Conservation (phyloP, 805 yeast species). For the Starmerella floris region DNA sequence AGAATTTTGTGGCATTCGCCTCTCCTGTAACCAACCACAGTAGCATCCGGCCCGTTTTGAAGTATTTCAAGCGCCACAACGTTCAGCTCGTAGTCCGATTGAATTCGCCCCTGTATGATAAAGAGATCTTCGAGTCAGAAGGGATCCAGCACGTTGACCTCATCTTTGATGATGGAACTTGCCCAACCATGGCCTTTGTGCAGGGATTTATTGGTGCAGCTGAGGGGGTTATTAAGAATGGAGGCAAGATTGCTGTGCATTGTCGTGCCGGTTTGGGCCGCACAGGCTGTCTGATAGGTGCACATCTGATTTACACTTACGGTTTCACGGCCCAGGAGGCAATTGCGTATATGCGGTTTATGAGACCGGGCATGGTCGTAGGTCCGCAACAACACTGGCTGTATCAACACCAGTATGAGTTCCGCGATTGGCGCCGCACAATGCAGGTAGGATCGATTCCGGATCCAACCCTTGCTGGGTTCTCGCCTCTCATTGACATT, state of each 20-base stretch:
- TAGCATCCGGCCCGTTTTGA: constrained; percentile 46
- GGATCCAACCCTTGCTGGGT: constrained; percentile 30
- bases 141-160: constrained; percentile 85
- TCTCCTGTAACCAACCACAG: constrained; percentile 51
- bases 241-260: constrained; percentile 96
- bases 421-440: constrained; percentile 90
- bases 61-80: constrained; percentile 54
- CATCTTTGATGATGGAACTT: constrained; percentile 96
- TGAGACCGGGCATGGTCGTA: constrained; percentile 99
- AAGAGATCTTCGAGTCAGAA: constrained; percentile 63
- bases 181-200: constrained; percentile 89
- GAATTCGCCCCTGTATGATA: constrained; percentile 82
- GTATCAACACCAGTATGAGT: constrained; percentile 87
- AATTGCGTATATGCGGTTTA: constrained; percentile 89
- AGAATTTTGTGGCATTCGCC: constrained; percentile 94
- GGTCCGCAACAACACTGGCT: constrained; percentile 99
- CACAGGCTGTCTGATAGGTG: constrained; percentile 96
- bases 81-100: constrained; percentile 85
- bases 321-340: constrained; percentile 96
- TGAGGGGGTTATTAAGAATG: constrained; percentile 68
- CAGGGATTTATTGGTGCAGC: constrained; percentile 90
- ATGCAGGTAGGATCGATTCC: constrained; percentile 65
- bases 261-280: constrained; percentile 97
- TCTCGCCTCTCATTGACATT: constrained; percentile 26
- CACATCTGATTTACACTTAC: constrained; percentile 87